Conservation (phyloP, 768 basidiomycete species). For the Tulasnella sp. region DNA sequence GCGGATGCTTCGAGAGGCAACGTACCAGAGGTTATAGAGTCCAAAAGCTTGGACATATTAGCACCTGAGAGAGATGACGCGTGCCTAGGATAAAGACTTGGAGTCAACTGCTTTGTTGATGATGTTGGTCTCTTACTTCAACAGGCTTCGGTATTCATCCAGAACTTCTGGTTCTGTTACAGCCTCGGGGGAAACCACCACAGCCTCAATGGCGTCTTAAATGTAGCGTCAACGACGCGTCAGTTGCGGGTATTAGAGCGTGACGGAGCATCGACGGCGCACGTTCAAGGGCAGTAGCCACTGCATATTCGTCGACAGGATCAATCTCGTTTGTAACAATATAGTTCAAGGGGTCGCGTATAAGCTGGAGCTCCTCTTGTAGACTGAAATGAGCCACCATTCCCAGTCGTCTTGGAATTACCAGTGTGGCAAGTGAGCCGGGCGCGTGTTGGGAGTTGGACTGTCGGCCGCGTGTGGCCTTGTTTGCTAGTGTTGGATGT, state of each 20-base stretch:
- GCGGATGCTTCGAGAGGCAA: not conserved
- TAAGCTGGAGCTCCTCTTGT: conserved; percentile 22
- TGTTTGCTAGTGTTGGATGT: not conserved
- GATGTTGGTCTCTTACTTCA: conserved; percentile 39
- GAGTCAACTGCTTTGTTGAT: conserved; percentile 9
- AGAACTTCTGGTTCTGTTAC: conserved; percentile 60
- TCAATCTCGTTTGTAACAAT: conserved; percentile 25
- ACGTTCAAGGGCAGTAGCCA: conserved; percentile 21
- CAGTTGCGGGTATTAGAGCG: not conserved
- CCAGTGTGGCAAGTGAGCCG: not conserved
- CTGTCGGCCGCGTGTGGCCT: not conserved
- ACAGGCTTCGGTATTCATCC: conserved; percentile 68
- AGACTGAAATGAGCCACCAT: conserved; percentile 21
- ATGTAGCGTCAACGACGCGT: too few relatives aligned
- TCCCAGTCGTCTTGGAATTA: not conserved
- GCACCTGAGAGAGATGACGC: conserved; percentile 48
- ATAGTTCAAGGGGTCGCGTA: conserved; percentile 17
- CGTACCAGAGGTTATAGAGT: conserved; percentile 60
- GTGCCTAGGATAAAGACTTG: conserved; percentile 25
- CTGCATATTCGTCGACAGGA: conserved; percentile 19
- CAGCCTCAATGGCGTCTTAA: conserved; percentile 65
- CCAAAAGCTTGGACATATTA: conserved; percentile 75
- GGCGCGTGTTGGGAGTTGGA: not conserved
- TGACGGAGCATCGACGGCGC: not conserved
- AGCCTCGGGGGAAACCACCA: conserved; percentile 63